Evolutionary conservation across 139 green algal species (phyloP).

Genomic region (Closterium sp.): DNA sequence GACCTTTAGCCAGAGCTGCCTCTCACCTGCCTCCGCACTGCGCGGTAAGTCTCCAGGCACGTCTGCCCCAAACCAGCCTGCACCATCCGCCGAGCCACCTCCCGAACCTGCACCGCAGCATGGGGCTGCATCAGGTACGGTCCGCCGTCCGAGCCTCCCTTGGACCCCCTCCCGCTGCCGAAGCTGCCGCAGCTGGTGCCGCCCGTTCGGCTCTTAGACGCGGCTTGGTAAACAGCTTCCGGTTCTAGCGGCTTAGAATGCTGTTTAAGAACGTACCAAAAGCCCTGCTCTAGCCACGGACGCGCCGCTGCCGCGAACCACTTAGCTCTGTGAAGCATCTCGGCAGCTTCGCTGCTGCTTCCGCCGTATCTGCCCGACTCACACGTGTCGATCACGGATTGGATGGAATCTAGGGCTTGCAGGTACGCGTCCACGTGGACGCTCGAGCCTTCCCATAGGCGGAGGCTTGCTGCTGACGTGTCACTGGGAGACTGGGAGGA

Average conservation of each 20-base stretch:
- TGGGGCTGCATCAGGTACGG: not conserved
- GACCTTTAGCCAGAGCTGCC: too few species aligned
- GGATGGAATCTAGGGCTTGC: conserved; percentile 8
- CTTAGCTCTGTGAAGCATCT: not conserved
- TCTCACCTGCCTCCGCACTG: not conserved
- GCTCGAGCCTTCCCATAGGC: conserved; percentile 15
- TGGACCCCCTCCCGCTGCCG: not conserved
- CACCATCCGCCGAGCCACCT: not conserved
- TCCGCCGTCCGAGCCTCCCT: not conserved
- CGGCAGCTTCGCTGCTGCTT: not conserved
- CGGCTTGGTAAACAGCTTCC: not conserved
- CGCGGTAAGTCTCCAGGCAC: not conserved
- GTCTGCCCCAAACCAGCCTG: not conserved
- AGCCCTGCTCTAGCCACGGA: conserved; percentile 13
- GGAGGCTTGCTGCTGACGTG: not conserved
- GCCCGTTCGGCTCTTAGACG: not conserved
- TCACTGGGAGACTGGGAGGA: not conserved
- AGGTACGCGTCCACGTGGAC: conserved; percentile 17
- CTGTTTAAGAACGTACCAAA: conserved; percentile 12
- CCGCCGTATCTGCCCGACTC: not conserved
- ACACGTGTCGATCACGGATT: not conserved
- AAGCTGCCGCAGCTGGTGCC: not conserved
- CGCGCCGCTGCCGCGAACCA: not conserved
- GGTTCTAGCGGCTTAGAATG: conserved; percentile 1
- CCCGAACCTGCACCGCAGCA: not conserved